phyloP scores from a whole-genome alignment of 331 rosid species.

The Quercus tomentella region DNA sequence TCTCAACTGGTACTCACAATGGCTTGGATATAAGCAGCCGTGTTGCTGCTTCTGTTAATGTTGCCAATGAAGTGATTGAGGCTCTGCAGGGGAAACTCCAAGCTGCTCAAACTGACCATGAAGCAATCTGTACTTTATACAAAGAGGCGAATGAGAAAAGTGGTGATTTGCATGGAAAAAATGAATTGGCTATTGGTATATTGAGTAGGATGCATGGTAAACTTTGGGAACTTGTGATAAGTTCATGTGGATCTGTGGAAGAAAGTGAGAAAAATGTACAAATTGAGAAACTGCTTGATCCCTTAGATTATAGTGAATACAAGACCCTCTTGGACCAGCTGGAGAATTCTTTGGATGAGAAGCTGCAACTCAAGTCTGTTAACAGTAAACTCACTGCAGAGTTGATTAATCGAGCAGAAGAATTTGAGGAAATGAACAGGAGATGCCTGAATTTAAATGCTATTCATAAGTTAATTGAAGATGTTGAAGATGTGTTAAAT shows the following conservation, averaged over 20 bases:
- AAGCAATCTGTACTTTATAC: constrained; percentile 34
- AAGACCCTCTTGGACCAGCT: constrained; percentile 47
- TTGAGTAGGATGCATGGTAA: constrained; percentile 48
- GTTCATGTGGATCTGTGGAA: constrained; percentile 39
- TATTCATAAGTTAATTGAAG: constrained; percentile 54
- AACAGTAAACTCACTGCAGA: constrained; percentile 53
- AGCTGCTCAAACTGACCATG: constrained; percentile 43
- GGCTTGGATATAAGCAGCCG: constrained; percentile 21
- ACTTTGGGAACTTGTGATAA: constrained; percentile 46
- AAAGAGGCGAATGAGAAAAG: constrained; percentile 52
- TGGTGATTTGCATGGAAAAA: constrained; percentile 58
- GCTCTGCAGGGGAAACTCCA: constrained; percentile 64
- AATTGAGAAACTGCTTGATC: constrained; percentile 47
- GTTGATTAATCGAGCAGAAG: constrained; percentile 50
- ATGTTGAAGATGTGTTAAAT: constrained; percentile 52
- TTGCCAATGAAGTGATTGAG: constrained; percentile 56
- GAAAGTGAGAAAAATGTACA: constrained; percentile 38
- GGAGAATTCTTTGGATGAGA: constrained; percentile 43
- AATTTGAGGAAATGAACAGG: constrained; percentile 54
- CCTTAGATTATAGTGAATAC: constrained; percentile 52
- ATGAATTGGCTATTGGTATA: constrained; percentile 49
- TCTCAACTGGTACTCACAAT: constrained; percentile 20
- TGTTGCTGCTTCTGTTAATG: constrained; percentile 54
- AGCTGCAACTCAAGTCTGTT: constrained; percentile 57
- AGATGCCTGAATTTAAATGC: constrained; percentile 55